These are phyloP conservation scores for Arachis hypogaea DNA, from an alignment of 306 rosid genomes.

Conservation along the genomic window DNA sequence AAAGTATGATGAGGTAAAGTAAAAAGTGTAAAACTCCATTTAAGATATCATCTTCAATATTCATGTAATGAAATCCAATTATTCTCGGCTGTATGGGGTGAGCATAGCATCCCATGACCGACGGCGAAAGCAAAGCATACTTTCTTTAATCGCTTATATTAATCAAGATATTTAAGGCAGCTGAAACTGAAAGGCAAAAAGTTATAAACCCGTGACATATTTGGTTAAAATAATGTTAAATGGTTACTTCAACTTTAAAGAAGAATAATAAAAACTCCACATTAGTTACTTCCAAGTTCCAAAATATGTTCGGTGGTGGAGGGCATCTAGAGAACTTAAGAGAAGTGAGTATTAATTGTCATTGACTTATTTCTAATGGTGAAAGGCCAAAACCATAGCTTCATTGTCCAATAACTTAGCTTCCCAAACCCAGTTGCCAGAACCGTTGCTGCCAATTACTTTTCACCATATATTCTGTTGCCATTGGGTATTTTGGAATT, in stretches of 20 bases:
- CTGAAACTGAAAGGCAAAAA: background rate
- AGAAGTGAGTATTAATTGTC: background rate
- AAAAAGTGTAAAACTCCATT: background rate
- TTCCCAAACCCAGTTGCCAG: background rate
- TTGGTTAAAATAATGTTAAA: no score
- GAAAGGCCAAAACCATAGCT: background rate
- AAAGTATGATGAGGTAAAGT: background rate
- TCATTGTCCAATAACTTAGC: background rate
- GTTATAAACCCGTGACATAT: background rate
- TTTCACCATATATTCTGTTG: background rate
- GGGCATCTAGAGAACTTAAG: background rate
- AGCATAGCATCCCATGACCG: background rate
- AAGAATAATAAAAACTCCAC: background rate
- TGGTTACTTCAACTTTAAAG: no score
- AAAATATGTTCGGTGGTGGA: background rate
- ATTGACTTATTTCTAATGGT: no score
- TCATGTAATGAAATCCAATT: no score
- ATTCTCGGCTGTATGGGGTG: background rate
- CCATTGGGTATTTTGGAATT: background rate
- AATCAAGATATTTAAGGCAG: background rate
- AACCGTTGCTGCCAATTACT: background rate
- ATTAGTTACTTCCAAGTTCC: background rate
- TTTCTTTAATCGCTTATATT: no score
- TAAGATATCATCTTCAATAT: background rate
- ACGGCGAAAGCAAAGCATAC: background rate